Conservation (phyloP, 2,329 filamentous ascomycete genomes). For the Zasmidium citrigriseum region DNA sequence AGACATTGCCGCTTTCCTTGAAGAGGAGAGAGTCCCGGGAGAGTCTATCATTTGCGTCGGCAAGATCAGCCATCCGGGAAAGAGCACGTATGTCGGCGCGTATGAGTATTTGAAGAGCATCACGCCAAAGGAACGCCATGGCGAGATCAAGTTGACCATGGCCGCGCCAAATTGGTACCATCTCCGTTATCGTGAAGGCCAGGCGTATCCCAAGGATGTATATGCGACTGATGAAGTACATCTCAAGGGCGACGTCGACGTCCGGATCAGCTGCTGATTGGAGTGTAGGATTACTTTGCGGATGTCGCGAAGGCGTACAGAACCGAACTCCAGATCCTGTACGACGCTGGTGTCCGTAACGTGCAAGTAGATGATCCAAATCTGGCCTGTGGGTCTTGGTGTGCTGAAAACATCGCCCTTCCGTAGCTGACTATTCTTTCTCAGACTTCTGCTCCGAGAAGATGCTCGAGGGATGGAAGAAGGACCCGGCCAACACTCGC, state of each 20-base stretch:
- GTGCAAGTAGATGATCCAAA: constrained; percentile 52
- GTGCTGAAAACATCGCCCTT: not conserved
- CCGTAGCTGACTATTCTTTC: not conserved
- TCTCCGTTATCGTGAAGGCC: constrained; percentile 51
- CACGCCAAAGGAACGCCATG: constrained; percentile 61
- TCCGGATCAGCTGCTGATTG: not conserved
- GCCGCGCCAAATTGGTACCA: constrained; percentile 29
- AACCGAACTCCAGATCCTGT: constrained; percentile 47
- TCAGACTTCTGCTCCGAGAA: constrained; percentile 68
- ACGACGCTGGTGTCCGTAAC: constrained; percentile 47
- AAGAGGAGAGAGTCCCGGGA: constrained; percentile 55
- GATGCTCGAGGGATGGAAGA: constrained; percentile 71
- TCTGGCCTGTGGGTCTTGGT: constrained; percentile 36
- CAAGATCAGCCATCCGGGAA: constrained; percentile 47
- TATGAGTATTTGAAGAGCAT: constrained; percentile 61
- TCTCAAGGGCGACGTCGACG: not conserved
- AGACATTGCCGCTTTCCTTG: constrained; percentile 63
- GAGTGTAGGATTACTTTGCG: constrained; percentile 44
- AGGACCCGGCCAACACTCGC: constrained; percentile 66
- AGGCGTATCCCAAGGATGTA: constrained; percentile 46
- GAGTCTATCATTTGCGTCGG: constrained; percentile 54
- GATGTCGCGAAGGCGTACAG: constrained; percentile 50
- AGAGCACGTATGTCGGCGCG: constrained; percentile 59
- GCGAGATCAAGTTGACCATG: constrained; percentile 52
- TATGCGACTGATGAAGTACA: constrained; percentile 43